Base-by-base conservation (phyloP, 805 yeast species). In the Yarrowia sp. region DNA sequence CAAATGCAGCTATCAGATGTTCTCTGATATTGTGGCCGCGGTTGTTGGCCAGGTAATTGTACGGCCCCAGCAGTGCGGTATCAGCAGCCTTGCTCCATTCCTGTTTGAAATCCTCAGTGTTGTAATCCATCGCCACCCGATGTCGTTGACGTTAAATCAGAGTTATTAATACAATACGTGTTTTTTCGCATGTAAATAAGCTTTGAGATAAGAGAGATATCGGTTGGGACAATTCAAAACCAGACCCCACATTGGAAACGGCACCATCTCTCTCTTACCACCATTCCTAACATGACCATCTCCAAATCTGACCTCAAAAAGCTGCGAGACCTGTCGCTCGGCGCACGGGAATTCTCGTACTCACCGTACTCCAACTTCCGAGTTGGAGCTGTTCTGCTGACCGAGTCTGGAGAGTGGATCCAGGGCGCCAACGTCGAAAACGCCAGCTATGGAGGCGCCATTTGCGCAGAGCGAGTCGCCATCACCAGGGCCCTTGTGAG, bases 361-460 rank as follows among this genome's bases (percentile, higher is more conserved):
- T 79, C 86, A 33, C 92, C 92, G 2, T 89, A 88, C 74, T 88
- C 92, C 36, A 84, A 85, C 49, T 88, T 88, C 75, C 80, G 90
- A 59, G 99, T 93, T 1, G 98, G 98, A 0, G 90, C 96, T 63
- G 83, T 87, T 3, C 70, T 93, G 1, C 71, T 90, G 24, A 80
- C 90, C 0, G 74, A 72, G 0, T 72, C 77, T 9, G 88, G 84
- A 2, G 76, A 77, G 19, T 78, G 72, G 46, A 76, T 87, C 24
- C 71, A 76, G 12, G 99, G 98, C 4, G 96, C 96, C 43, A 93
- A 93, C 70, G 85, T 95, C 28, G 99, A 93, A 73, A 95, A 93
- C 73, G 98, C 98, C 2, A 85, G 95, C 56, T 92, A 89, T 72
- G 96, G 84, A 1, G 92, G 85, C 2, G 81, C 85, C 0, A 83